Conservation (phyloP, 1,284 basidiomycete genomes). For the Nidula niveotomentosa region DNA sequence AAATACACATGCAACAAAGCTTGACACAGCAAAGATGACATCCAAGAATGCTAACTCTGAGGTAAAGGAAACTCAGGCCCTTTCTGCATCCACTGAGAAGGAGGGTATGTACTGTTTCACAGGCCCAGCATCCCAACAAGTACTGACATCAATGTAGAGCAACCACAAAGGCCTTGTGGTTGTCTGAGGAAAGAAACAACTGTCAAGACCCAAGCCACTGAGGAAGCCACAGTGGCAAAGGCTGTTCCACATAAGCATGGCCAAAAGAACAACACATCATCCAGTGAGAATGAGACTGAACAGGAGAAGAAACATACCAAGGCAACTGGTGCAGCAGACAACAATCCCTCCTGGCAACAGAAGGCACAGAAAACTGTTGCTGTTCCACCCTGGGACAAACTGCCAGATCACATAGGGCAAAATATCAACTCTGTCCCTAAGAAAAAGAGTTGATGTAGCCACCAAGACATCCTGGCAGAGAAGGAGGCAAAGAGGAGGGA, state of each 20-base stretch:
- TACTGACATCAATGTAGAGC: not conserved
- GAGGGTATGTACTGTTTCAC: not conserved
- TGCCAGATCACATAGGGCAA: constrained; percentile 6
- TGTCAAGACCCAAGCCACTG: not conserved
- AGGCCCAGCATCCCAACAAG: not conserved
- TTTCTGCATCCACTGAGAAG: not conserved
- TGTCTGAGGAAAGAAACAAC: not conserved
- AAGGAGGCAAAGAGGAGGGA: constrained; percentile 6
- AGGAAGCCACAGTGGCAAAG: not conserved
- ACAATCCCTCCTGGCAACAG: not conserved
- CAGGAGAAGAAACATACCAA: not conserved
- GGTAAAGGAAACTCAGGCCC: not conserved
- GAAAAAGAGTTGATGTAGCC: constrained; percentile 1
- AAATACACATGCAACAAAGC: not conserved
- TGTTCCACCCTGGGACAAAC: constrained; percentile 3
- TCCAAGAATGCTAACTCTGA: not conserved
- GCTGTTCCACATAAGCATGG: not conserved
- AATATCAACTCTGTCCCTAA: constrained; percentile 6
- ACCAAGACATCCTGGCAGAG: constrained; percentile 7
- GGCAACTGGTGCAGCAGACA: constrained; percentile 2
- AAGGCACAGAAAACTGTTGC: not conserved
- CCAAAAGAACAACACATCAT: not conserved
- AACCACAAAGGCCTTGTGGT: not conserved
- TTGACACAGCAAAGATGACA: not conserved
- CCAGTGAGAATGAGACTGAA: not conserved